Base-by-base conservation (phyloP, 345 rosid species). In the Odontarrhena argentea region DNA sequence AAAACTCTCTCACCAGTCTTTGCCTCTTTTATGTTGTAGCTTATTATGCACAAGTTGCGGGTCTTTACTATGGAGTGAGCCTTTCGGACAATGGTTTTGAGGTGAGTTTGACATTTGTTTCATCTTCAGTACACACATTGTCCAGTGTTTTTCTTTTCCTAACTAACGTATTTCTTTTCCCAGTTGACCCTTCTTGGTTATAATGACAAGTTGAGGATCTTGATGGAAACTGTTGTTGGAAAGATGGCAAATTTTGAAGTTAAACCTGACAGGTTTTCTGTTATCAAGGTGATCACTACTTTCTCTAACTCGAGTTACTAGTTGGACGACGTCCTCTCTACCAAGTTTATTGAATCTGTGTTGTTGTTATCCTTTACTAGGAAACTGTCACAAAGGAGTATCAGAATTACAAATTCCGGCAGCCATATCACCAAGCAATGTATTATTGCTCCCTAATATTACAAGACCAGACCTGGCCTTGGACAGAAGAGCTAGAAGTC, bases 41-140 rank as follows among this genome's bases (percentile, higher is more conserved):
- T 66, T 93, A 90, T 76, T 85, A 88, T 80, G 98, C 97, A 15
- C 80, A 82, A 74, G 92, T 88, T 79, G 98, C 98, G 80, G 97
- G 96, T 58, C 86, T 93, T 65, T 52, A 76, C 74, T 93, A 90
- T 63, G 55, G 64, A 61, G 80, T 93, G 68, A 62, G 52, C 76
- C 74, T 68, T 10, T 73, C 81, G 9, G 84, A 82, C 36, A 56
- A 77, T 67, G 97, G 98, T 64, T 90, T 93, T 75, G 81, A 88
- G 97, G 96, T 90, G 71, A 43, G 68, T 28, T 64, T 52, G 62
- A 22, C 65, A 38, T 18, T 49, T 47, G 13, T 24, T 15, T 26
- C 49, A 14, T 51, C 36, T 38, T 37, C 25, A n/a, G 22, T 44
- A 46, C 57, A 55, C 24, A 14, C 38, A 30, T 34, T 60, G 1